Base-by-base conservation (phyloP, 2,329 filamentous ascomycete species). In the Exutisphaerella laricina region DNA sequence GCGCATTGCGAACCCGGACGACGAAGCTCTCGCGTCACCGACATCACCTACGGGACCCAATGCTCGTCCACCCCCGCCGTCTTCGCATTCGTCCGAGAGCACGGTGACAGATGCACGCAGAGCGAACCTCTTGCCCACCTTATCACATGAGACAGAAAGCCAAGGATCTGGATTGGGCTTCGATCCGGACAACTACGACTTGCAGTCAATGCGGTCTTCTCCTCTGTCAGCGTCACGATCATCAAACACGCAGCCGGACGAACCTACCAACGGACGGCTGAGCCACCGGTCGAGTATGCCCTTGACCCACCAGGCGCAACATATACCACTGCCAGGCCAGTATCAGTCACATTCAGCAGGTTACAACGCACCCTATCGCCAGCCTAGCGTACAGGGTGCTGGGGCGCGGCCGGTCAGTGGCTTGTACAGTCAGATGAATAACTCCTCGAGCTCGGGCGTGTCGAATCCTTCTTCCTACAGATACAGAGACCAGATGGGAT, bases 1-100 rank as follows among this genome's bases (percentile, higher is more conserved):
- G 67, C 87, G 90, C 66, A 97, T 98, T 66, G 90, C 92, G 59
- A 98, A 97, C 67, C 90, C 90, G 42, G 89, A 96, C 70, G 81
- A 92, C 69, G 75, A 71, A 46, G 56, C 55, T 30, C 22, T 50
- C 35, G 29, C 33, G 41, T 51, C 54, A 41, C 49, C 45, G 38
- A 45, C 51, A 41, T 43, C 39, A 36, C 50, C 42, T 30, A 41
- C 36, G 30, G 14, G 20, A 39, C 18, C 48, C 39, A 39, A 51
- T 46, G 25, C 53, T 23, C 46, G 36, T 37, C 45, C 51, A 31
- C 58, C 57, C 22, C 56, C 55, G 32, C 54, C 50, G 9, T 62
- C 61, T 7, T 63, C 62, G 10, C 60, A 58, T 37, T 62, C 59
- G 14, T 63, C 62, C 26, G 55, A 49, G 37, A 60, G 55, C 55